phyloP scores from a whole-genome alignment of 176 grass and related monocot species.

The Zoysia pacifica region DNA sequence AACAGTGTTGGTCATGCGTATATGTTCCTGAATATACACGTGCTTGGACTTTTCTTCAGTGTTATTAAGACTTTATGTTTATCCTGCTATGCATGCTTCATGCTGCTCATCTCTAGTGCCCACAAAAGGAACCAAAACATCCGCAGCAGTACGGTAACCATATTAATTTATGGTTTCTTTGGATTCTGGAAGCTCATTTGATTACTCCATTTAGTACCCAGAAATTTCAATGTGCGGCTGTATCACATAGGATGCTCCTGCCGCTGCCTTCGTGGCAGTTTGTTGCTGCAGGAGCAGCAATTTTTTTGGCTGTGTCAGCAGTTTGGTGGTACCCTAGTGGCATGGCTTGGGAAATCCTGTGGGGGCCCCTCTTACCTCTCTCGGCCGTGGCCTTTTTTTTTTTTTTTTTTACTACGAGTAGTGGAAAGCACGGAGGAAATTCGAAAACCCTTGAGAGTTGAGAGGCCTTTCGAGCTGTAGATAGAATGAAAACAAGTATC shows the following conservation, averaged over 20 bases:
- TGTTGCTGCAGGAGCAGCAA: constrained; percentile 30
- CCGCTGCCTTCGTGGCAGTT: constrained; percentile 4
- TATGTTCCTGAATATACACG: not conserved
- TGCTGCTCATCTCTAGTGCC: not conserved
- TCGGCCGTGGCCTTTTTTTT: too few species aligned
- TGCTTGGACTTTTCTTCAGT: not conserved
- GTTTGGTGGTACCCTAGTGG: constrained; percentile 8
- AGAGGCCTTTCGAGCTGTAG: too few species aligned
- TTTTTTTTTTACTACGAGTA: too few species aligned
- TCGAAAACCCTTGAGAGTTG: too few species aligned
- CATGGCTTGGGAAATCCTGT: constrained; percentile 15
- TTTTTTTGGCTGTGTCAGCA: constrained; percentile 7
- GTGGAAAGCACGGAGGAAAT: too few species aligned
- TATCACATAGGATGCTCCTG: constrained; percentile 30
- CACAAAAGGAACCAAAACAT: not conserved
- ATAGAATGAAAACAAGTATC: too few species aligned
- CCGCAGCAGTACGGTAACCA: not conserved
- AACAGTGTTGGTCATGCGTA: not conserved
- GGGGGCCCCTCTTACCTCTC: not conserved
- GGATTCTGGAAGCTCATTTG: constrained; percentile 14
- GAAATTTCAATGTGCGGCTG: not conserved
- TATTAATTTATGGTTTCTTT: not conserved
- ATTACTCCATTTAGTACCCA: not conserved
- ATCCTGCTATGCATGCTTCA: not conserved
- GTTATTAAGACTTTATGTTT: not conserved